phyloP scores from a whole-genome alignment of 2,329 filamentous ascomycete species.

The Pseudocercospora vitis region DNA sequence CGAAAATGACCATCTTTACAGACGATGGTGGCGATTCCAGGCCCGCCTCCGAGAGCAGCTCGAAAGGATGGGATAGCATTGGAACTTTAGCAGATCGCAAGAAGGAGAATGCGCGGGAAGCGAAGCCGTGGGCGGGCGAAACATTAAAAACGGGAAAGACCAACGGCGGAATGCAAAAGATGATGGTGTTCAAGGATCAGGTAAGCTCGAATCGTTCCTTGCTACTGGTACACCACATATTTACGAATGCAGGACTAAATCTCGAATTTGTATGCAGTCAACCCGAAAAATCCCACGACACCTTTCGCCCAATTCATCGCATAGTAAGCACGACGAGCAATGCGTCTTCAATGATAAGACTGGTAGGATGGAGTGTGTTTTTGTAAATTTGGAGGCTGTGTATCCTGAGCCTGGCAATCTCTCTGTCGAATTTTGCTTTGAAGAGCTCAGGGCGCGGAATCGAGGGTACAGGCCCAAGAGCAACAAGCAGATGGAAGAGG shows the following conservation, averaged over 20 bases:
- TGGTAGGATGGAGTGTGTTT: constrained; percentile 81
- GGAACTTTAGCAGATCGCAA: constrained; percentile 81
- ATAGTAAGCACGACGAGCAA: constrained; percentile 61
- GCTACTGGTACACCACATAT: constrained; percentile 53
- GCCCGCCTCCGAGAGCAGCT: constrained; percentile 53
- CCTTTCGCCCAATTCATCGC: constrained; percentile 30
- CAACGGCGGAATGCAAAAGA: constrained; percentile 72
- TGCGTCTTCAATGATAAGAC: constrained; percentile 78
- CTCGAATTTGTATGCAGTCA: constrained; percentile 57
- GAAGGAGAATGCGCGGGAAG: constrained; percentile 87
- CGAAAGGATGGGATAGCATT: constrained; percentile 88
- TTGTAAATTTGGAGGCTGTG: constrained; percentile 79
- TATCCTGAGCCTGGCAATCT: constrained; percentile 75
- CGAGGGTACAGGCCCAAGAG: constrained; percentile 64
- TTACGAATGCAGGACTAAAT: constrained; percentile 98
- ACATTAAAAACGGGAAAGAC: constrained; percentile 85
- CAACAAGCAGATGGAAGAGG: constrained; percentile 37
- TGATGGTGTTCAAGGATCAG: constrained; percentile 92
- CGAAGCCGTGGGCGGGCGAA: constrained; percentile 89
- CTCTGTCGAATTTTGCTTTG: constrained; percentile 76
- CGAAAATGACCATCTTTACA: constrained; percentile 89
- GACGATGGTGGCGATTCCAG: constrained; percentile 60
- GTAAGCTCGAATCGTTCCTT: constrained; percentile 62
- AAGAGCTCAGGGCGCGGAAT: constrained; percentile 79
- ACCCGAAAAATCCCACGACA: constrained; percentile 35